These are phyloP conservation scores for Cordyceps farinosa DNA, from an alignment of 2,329 filamentous ascomycete species.

Conservation along the genomic window DNA sequence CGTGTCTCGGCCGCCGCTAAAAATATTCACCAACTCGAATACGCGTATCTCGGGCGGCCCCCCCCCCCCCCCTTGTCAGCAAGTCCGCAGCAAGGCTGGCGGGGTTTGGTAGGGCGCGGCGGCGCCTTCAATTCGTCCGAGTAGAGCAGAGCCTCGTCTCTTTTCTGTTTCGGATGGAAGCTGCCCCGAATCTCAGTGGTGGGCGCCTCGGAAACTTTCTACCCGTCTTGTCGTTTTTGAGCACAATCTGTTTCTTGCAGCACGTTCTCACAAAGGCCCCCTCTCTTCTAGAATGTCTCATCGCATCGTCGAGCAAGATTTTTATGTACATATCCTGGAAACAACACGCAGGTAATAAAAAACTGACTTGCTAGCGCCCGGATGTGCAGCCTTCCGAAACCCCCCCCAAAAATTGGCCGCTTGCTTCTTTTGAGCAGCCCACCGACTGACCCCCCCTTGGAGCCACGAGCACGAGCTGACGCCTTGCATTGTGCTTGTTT, in stretches of 20 bases:
- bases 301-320: not conserved
- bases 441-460: not conserved
- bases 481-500: not conserved
- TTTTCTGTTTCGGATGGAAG: not conserved
- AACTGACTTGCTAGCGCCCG: not conserved
- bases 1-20: not conserved
- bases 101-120: not conserved
- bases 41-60: not conserved
- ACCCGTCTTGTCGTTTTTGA: too few relatives aligned
- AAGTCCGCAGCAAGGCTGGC: not conserved
- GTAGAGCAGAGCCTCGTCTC: not conserved
- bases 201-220: too few relatives aligned
- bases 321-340: too few relatives aligned
- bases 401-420: not conserved
- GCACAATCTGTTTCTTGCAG: too few relatives aligned
- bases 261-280: too few relatives aligned
- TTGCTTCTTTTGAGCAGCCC: not conserved
- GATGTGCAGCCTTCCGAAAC: not conserved
- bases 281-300: conserved; percentile 12
- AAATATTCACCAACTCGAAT: not conserved
- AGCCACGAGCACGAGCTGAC: not conserved
- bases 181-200: not conserved
- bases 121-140: conserved; percentile 5
- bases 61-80: not conserved
- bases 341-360: not conserved